These are phyloP conservation scores for Puccinia horiana DNA, from an alignment of 1,284 basidiomycete genomes.

Conservation along the genomic window DNA sequence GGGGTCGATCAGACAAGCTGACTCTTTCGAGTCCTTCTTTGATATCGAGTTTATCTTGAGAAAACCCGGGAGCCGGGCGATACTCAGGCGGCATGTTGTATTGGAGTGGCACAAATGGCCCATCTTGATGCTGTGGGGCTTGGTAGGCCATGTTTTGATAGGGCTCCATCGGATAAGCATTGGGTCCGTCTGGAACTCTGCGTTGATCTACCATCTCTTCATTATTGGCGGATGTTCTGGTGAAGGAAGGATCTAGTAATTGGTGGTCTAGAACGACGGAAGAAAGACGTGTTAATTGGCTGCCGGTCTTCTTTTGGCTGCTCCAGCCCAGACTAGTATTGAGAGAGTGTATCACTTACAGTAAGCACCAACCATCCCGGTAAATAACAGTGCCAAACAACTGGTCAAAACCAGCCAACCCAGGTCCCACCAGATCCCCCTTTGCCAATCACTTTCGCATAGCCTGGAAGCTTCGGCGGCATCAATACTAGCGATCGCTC, in stretches of 20 bases:
- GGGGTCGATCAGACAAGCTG: conserved; percentile 43
- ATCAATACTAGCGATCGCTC: conserved; percentile 37
- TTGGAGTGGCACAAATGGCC: conserved; percentile 45
- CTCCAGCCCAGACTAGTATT: background rate
- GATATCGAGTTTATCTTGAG: background rate
- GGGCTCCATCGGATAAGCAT: conserved; percentile 43
- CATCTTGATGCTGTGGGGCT: conserved; percentile 30
- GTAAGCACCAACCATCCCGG: conserved; percentile 41
- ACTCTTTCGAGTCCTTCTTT: conserved; percentile 47
- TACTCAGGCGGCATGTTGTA: conserved; percentile 41
- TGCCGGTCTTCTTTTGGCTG: background rate
- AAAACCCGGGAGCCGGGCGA: background rate
- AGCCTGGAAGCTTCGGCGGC: conserved; percentile 30
- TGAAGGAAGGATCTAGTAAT: conserved; percentile 47
- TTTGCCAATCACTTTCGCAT: conserved; percentile 49
- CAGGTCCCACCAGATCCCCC: conserved; percentile 50
- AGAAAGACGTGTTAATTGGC: background rate
- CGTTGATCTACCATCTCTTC: conserved; percentile 14
- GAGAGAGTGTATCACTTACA: conserved; percentile 19
- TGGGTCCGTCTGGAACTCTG: conserved; percentile 25
- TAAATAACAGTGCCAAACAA: conserved; percentile 44
- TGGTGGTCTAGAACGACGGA: conserved; percentile 35
- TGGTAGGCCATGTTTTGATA: conserved; percentile 38
- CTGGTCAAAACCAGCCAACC: conserved; percentile 49
- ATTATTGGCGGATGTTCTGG: conserved; percentile 10